Base-by-base conservation (phyloP, 2,329 filamentous ascomycete genomes). In the Colletotrichum truncatum region DNA sequence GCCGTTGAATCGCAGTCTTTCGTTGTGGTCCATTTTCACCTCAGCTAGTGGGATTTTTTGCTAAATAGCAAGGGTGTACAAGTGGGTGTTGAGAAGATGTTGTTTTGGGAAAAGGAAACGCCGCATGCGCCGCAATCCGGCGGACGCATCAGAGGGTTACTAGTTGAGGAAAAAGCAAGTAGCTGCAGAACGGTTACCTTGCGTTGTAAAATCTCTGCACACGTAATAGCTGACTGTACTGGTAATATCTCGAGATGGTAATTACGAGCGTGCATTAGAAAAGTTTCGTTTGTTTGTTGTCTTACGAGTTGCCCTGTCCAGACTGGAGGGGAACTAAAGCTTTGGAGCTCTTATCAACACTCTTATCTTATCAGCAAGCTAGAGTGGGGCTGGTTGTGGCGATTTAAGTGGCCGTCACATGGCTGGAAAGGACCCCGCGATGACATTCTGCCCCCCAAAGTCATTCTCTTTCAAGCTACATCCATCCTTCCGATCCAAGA, bases 321-420 rank as follows among this genome's bases (percentile, higher is more conserved):
- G 30, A 16, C 48, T 14, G n/a, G 48, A 49, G 30, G 26, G 18
- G 25, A 30, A n/a, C 26, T 41, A 14, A 14, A 12, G 14, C 18
- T 16, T n/a, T 25, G 23, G 26, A 55, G 52, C 52, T 39, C 52
- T 41, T 55, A 52, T 52, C 48, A 21, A n/a, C 36, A 38, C 38
- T 32, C n/a, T 43, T 43, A 11, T 23, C 48, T 52, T 26, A 38
- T 52, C 48, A 23, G 30, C 7, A 16, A 64, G 53, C 60, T 64
- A 18, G 11, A 32, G 60, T 45, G 53, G 60, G 43, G 54, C 14
- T 10, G 12, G 32, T 25, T 23, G 60, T 58, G 53, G 43, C 60
- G 5, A 58, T 39, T 36, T 21, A 26, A 9, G 11, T 21, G 4
- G 36, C 10, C n/a, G 36, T 16, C 6, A 39, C 36, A 39, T 46